Conservation (phyloP, 2,329 filamentous ascomycete species). For the Fusarium papillatum region DNA sequence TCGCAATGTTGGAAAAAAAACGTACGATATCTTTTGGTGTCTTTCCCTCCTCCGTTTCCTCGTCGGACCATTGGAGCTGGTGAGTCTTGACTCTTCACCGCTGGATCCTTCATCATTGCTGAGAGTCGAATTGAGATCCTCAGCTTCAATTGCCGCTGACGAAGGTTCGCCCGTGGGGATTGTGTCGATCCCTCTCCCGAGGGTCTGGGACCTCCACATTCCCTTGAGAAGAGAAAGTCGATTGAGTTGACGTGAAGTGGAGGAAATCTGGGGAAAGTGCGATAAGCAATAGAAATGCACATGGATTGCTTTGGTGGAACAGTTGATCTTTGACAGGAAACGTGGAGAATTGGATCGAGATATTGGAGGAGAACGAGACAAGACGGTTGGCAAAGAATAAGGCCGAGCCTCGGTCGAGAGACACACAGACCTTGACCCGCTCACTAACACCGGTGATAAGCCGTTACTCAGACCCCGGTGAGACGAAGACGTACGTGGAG, state of each 20-base stretch:
- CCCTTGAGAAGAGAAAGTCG: neutral
- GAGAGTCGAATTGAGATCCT: conserved; percentile 51
- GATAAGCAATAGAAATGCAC: conserved; percentile 15
- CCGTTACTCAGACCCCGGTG: neutral
- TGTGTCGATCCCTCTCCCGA: conserved; percentile 42
- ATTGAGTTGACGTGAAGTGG: conserved; percentile 9
- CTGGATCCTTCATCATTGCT: conserved; percentile 55
- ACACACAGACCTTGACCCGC: neutral
- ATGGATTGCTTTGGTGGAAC: conserved; percentile 15
- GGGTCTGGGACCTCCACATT: conserved; percentile 47
- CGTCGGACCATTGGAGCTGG: conserved; percentile 37
- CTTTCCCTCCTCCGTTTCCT: conserved; percentile 57
- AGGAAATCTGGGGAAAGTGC: conserved; percentile 25
- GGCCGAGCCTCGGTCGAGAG: conserved; percentile 22
- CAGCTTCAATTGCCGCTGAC: conserved; percentile 49
- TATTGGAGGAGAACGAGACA: conserved; percentile 1
- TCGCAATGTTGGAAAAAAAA: neutral
- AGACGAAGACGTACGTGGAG: neutral
- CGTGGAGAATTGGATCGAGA: conserved; percentile 11
- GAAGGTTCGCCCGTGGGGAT: conserved; percentile 41
- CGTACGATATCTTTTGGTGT: conserved; percentile 59
- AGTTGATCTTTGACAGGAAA: neutral
- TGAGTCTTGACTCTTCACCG: conserved; percentile 49
- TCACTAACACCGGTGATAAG: neutral
- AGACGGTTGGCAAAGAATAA: conserved; percentile 12